Evolutionary conservation across 2,329 filamentous ascomycete genomes (phyloP), one percentile per base, ranked within the genome.

Genomic region (Aspergillus uvarum): DNA sequence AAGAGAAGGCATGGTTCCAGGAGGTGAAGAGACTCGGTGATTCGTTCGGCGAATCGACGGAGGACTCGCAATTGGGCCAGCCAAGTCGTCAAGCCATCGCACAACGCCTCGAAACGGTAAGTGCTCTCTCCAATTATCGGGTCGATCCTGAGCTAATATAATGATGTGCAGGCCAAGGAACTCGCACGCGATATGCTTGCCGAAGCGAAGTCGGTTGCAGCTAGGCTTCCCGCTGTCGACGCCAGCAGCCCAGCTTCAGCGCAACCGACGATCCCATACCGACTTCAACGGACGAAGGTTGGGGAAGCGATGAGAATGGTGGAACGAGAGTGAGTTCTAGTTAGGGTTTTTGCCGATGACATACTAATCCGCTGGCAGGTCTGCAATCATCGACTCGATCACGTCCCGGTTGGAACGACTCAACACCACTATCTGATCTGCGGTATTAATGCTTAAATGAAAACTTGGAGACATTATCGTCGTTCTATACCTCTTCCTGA

Each of bases 281-380:
- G 76, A 55, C 65, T 82, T 26, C 79, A 81, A 61, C 76, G 76
- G 42, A 77, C 78, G 38, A 79, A 76, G 68, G 71, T 82, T 51
- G 72, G 73, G 2, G 78, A 82, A 67, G 80, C 80, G 5, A 81
- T 81, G 78, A 74, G 70, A 47, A 78, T 82, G 78, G 77, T 82
- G 51, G 80, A 82, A 60, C 72, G 80, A 74, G 80, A 82, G 77
- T 79, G 59, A 62, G 76, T 72, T 21, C 14, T n/a, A 22, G 6
- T 22, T 29, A 1, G 26, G 26, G 48, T 29, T 56, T 38, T 6
- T 51, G 22, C 29, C 35, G 24, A 11, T 26, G 31, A n/a, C n/a
- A 32, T 55, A 21, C 51, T 48, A 22, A 44, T n/a, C 50, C 24
- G 31, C 24, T 32, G 26, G 12, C 56, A 79, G 77, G 57, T 77